These are phyloP conservation scores for Huntiella bhutanensis DNA, from an alignment of 2,329 filamentous ascomycete genomes.

Conservation along the genomic window DNA sequence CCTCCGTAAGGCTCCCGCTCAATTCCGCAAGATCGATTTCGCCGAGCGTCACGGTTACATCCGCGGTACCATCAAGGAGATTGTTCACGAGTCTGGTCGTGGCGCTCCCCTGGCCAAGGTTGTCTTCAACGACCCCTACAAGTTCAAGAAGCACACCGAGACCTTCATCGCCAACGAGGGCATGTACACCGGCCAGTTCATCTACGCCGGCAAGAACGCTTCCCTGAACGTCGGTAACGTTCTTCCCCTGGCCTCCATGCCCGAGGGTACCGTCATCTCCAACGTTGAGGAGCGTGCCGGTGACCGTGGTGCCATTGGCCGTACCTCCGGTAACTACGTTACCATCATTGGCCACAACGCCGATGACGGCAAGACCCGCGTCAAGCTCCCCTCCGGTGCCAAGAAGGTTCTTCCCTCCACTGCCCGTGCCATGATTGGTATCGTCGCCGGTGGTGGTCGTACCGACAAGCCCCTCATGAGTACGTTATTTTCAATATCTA, in stretches of 20 bases:
- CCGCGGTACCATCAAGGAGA: slow-evolving; percentile 94
- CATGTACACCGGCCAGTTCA: slow-evolving; percentile 99
- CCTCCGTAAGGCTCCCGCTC: slow-evolving; percentile 67
- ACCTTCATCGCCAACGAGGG: slow-evolving; percentile 99
- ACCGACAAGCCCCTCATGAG: slow-evolving; percentile 98
- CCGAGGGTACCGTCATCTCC: slow-evolving; percentile 96
- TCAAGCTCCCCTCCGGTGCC: slow-evolving; percentile 97
- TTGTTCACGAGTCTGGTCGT: slow-evolving; percentile 96
- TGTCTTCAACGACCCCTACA: slow-evolving; percentile 93
- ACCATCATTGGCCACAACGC: slow-evolving; percentile 96
- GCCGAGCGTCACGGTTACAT: slow-evolving; percentile 95
- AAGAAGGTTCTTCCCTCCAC: slow-evolving; percentile 96
- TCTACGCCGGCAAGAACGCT: slow-evolving; percentile 99
- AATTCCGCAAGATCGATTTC: slow-evolving; percentile 94
- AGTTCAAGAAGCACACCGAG: slow-evolving; percentile 93
- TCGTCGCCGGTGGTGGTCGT: slow-evolving; percentile 96
- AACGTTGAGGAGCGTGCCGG: slow-evolving; percentile 99
- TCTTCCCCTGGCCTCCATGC: slow-evolving; percentile 81
- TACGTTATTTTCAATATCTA: slow-evolving; percentile 25
- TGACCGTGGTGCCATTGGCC: slow-evolving; percentile 88
- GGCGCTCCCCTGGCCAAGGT: slow-evolving; percentile 96
- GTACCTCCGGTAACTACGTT: slow-evolving; percentile 98
- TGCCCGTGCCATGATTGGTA: slow-evolving; percentile 96
- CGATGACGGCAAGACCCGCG: slow-evolving; percentile 97
- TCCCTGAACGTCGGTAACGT: slow-evolving; percentile 93